Percentiles rank a stretch among this genome's conserved stretches.
Conservation (phyloP, 176 grass and related monocot species). For the Paspalum vaginatum region DNA sequence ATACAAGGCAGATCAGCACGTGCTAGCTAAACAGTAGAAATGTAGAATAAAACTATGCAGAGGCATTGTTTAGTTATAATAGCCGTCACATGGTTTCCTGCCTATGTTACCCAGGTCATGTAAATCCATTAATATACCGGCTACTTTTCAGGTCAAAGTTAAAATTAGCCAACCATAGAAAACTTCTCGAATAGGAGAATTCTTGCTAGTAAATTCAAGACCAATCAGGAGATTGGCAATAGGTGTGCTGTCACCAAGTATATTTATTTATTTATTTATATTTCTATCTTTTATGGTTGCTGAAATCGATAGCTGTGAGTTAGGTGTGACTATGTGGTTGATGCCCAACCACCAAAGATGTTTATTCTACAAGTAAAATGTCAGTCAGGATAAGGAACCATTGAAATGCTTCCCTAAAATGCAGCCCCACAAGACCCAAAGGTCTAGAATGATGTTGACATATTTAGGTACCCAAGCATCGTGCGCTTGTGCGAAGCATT, state of each 20-base stretch:
- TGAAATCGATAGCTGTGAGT: slow-evolving; percentile 20
- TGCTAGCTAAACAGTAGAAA: slow-evolving; percentile 29
- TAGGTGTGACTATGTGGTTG: background rate
- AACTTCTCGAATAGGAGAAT: background rate
- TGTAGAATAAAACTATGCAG: background rate
- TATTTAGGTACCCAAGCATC: slow-evolving; percentile 3
- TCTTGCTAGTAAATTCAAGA: background rate
- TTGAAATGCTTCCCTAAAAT: background rate
- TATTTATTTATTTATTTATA: background rate
- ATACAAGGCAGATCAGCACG: background rate
- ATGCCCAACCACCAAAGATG: background rate
- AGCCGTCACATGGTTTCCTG: background rate
- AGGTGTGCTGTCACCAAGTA: background rate
- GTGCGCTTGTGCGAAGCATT: background rate
- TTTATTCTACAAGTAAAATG: slow-evolving; percentile 16
- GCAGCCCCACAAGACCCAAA: background rate
- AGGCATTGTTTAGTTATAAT: background rate
- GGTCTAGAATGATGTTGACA: slow-evolving; percentile 13
- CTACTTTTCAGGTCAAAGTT: background rate
- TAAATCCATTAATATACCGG: background rate
- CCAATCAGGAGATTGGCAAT: background rate
- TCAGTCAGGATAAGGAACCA: background rate
- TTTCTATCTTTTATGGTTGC: slow-evolving; percentile 2
- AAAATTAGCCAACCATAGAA: background rate
- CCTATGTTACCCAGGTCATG: background rate